A percentile compares a stretch with the other conserved stretches of the same genome.
Conservation (phyloP, 805 yeast species). For the Yarrowia divulgata region DNA sequence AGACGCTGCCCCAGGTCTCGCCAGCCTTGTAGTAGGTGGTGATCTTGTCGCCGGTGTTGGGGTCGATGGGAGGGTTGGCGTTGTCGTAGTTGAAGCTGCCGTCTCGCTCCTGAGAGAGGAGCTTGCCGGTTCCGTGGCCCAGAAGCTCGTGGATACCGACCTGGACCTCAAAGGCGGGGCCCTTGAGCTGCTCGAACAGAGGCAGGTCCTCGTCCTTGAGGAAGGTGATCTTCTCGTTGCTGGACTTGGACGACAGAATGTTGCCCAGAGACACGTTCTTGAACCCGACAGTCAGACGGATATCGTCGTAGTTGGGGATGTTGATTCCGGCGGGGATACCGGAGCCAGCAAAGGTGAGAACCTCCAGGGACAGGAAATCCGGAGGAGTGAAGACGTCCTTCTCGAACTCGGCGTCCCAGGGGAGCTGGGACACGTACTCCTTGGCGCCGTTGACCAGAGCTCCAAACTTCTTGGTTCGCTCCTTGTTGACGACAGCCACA, state of each 20-base stretch:
- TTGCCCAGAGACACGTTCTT: conserved; percentile 91
- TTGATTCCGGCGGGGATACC: conserved; percentile 95
- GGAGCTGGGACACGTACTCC: conserved; percentile 67
- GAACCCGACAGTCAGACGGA: conserved; percentile 81
- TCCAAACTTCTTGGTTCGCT: conserved; percentile 81
- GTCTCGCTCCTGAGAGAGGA: conserved; percentile 65
- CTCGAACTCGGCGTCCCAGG: conserved; percentile 80
- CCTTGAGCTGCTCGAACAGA: conserved; percentile 71
- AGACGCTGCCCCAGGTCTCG: conserved; percentile 89
- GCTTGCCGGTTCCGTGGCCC: conserved; percentile 92
- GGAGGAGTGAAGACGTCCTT: conserved; percentile 90
- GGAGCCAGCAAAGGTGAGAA: conserved; percentile 84
- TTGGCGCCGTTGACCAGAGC: conserved; percentile 72
- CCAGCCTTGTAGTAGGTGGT: conserved; percentile 76
- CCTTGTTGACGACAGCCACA: conserved; percentile 88
- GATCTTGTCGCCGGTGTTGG: conserved; percentile 65
- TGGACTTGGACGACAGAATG: conserved; percentile 76
- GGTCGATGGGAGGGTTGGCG: conserved; percentile 65
- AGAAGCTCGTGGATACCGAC: conserved; percentile 91
- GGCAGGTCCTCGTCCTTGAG: conserved; percentile 61
- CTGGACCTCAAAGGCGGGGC: conserved; percentile 88
- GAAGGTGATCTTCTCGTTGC: conserved; percentile 72
- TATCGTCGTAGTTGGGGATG: conserved; percentile 91
- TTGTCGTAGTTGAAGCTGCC: conserved; percentile 77
- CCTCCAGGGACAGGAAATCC: conserved; percentile 90